Percentiles rank a stretch among this genome's conserved stretches.
These are phyloP conservation scores for Xerocomus minutiporus DNA, from an alignment of 1,284 basidiomycete species.

Conservation along the genomic window DNA sequence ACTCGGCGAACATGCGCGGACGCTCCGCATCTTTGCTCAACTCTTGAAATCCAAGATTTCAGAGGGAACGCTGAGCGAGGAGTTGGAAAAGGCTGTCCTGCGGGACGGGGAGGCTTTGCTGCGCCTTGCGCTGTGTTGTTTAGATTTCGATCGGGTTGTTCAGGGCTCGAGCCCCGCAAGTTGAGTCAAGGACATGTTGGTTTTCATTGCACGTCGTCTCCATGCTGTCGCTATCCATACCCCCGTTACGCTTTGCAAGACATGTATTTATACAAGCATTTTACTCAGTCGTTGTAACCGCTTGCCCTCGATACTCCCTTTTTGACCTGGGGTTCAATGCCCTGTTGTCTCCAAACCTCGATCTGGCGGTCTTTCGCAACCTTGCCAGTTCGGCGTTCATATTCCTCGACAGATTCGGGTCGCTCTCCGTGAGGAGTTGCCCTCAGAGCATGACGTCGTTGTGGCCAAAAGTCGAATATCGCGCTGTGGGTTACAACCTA, in stretches of 20 bases:
- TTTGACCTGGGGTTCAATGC: slow-evolving; percentile 39
- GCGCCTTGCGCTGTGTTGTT: slow-evolving; percentile 18
- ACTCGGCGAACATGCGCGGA: slow-evolving; percentile 9
- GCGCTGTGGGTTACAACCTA: slow-evolving; percentile 73
- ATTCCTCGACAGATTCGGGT: slow-evolving; percentile 71
- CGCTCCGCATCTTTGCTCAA: slow-evolving; percentile 17
- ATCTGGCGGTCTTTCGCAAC: slow-evolving; percentile 60
- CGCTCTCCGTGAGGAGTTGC: slow-evolving; percentile 79
- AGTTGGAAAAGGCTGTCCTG: slow-evolving; percentile 21
- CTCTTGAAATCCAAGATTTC: slow-evolving; percentile 11
- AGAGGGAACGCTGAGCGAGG: slow-evolving; percentile 12
- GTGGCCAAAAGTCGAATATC: slow-evolving; percentile 74
- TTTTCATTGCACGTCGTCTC: neutral
- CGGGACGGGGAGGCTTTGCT: slow-evolving; percentile 24
- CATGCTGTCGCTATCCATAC: neutral
- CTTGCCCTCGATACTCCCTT: slow-evolving; percentile 37
- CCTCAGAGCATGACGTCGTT: slow-evolving; percentile 70
- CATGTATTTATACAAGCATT: slow-evolving; percentile 6
- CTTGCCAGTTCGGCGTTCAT: slow-evolving; percentile 62
- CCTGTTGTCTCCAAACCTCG: slow-evolving; percentile 61
- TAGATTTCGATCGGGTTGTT: slow-evolving; percentile 21
- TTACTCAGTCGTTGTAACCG: slow-evolving; percentile 53
- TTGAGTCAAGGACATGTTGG: neutral
- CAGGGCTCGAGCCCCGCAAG: slow-evolving; percentile 7
- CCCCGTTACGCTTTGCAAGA: neutral